Evolutionary conservation across 495 filamentous ascomycete species (phyloP).

Genomic region (Neurospora sublineolata): DNA sequence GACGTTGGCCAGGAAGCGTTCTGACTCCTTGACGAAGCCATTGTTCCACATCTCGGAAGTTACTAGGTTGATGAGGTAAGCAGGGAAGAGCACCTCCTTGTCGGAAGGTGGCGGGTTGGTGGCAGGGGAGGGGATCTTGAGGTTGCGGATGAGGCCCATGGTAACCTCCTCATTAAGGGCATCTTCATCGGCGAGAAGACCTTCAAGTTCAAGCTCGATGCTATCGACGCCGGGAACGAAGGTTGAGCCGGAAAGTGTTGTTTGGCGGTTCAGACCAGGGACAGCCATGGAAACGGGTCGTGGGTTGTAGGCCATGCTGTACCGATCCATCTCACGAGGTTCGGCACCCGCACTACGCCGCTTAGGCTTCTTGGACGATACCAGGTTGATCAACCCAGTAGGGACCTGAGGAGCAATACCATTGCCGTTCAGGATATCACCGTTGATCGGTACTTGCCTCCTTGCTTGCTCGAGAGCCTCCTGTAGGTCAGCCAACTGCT

Average conservation of each 20-base stretch:
- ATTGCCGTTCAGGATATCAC: conserved; percentile 60
- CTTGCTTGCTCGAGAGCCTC: conserved; percentile 85
- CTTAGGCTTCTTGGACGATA: conserved; percentile 95
- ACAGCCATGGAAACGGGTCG: conserved; percentile 89
- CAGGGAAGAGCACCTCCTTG: conserved; percentile 97
- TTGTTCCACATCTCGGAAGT: conserved; percentile 99
- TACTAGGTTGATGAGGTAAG: conserved; percentile 97
- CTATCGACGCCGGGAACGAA: conserved; percentile 75
- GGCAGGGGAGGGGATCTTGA: conserved; percentile 84
- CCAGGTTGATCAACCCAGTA: conserved; percentile 85
- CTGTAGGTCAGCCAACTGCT: conserved; percentile 81
- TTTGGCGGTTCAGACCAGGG: conserved; percentile 51
- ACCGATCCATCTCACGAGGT: conserved; percentile 67
- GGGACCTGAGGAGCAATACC: conserved; percentile 38
- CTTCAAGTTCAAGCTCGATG: conserved; percentile 86
- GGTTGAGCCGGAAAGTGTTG: conserved; percentile 48
- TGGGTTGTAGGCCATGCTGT: conserved; percentile 85
- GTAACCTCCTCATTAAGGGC: conserved; percentile 92
- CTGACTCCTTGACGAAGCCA: conserved; percentile 97
- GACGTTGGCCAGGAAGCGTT: conserved; percentile 95
- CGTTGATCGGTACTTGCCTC: conserved; percentile 48
- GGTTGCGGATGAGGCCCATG: conserved; percentile 86
- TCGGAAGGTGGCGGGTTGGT: conserved; percentile 80
- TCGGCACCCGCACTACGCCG: conserved; percentile 89
- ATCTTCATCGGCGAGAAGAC: conserved; percentile 87